A percentile compares a stretch with the other conserved stretches of the same genome.
Evolutionary conservation across 2,329 filamentous ascomycete genomes (phyloP).

Genomic region (Orbilia javanica): DNA sequence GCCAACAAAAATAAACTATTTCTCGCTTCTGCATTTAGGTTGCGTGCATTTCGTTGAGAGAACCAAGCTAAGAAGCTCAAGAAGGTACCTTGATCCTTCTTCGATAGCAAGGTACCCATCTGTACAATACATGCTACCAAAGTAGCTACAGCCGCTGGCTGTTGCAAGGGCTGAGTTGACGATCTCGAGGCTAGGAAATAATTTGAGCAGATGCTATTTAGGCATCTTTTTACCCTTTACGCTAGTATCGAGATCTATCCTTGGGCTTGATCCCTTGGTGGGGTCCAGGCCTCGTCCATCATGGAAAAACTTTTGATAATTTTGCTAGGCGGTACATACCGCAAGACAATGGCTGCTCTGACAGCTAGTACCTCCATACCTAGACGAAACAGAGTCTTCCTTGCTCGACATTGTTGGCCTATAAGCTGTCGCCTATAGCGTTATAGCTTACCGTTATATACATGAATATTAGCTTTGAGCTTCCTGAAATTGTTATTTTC

Average conservation of each 20-base stretch:
- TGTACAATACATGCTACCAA: slow-evolving; percentile 35
- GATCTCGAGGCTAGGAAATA: slow-evolving; percentile 40
- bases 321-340: slow-evolving; percentile 52
- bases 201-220: slow-evolving; percentile 38
- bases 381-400: slow-evolving; percentile 34
- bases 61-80: slow-evolving; percentile 30
- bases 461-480: slow-evolving; percentile 33
- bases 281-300: slow-evolving; percentile 36
- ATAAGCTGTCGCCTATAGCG: slow-evolving; percentile 20
- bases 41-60: slow-evolving; percentile 53
- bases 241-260: slow-evolving; percentile 48
- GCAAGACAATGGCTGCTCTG: slow-evolving; percentile 35
- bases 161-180: slow-evolving; percentile 53
- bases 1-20: slow-evolving; percentile 58
- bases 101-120: slow-evolving; percentile 34
- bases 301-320: slow-evolving; percentile 41
- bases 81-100: slow-evolving; percentile 46
- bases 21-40: slow-evolving; percentile 58
- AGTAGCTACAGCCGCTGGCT: slow-evolving; percentile 53
- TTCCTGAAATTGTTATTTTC: slow-evolving; percentile 29
- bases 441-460: slow-evolving; percentile 46
- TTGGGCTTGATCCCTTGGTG: slow-evolving; percentile 13
- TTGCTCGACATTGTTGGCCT: slow-evolving; percentile 15
- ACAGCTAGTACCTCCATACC: slow-evolving; percentile 40
- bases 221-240: slow-evolving; percentile 55